A percentile compares a stretch with the other conserved stretches of the same genome.
Conservation (phyloP, 1,284 basidiomycete species). For the Trichosporon coremiiforme region DNA sequence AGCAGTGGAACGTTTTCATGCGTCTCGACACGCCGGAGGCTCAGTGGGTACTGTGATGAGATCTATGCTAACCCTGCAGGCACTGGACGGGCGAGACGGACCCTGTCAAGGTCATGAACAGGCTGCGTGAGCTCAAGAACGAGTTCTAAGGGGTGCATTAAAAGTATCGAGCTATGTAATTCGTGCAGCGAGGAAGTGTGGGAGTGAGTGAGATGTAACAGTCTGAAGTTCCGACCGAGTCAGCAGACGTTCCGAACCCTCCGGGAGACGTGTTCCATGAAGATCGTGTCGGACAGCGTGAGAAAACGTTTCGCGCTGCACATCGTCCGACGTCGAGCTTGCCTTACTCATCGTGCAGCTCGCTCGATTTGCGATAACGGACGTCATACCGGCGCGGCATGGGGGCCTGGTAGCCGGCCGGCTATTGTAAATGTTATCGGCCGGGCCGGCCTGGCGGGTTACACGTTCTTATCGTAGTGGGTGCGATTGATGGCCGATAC, state of each 20-base stretch:
- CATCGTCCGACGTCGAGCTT: not conserved
- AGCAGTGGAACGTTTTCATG: constrained; percentile 60
- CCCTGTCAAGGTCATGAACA: constrained; percentile 67
- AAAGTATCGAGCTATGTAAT: not conserved
- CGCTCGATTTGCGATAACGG: not conserved
- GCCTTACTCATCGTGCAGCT: not conserved
- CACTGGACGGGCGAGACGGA: constrained; percentile 56
- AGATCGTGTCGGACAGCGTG: not conserved
- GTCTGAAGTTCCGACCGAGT: not conserved
- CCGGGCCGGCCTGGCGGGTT: not conserved
- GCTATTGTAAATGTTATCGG: not conserved
- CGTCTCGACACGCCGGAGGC: constrained; percentile 51
- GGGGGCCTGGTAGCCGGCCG: not conserved
- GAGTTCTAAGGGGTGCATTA: constrained; percentile 57
- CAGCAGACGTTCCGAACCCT: not conserved
- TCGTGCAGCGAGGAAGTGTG: not conserved
- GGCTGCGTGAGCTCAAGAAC: constrained; percentile 81
- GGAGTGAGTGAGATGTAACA: not conserved
- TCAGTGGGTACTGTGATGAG: constrained; percentile 36
- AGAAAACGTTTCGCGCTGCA: not conserved
- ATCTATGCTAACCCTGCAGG: constrained; percentile 50
- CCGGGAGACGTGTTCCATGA: not conserved
- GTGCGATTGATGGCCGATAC: too few species aligned
- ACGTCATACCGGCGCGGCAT: too few species aligned
- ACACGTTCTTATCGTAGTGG: not conserved